These are phyloP conservation scores for Sphagnurus paluster DNA, from an alignment of 1,284 basidiomycete species.

Conservation along the genomic window DNA sequence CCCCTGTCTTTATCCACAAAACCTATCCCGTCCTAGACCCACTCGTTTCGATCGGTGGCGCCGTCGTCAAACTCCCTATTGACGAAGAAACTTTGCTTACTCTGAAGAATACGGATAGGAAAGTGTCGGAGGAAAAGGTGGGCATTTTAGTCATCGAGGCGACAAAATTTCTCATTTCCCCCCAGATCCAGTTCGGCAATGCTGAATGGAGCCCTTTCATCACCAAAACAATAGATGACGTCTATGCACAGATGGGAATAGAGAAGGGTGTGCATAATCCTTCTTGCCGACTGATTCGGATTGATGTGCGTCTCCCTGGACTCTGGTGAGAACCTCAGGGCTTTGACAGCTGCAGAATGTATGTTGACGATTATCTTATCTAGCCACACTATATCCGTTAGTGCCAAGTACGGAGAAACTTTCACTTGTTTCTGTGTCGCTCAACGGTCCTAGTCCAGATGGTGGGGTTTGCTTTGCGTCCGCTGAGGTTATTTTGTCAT, in stretches of 20 bases:
- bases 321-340: too few species aligned
- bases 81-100: not conserved
- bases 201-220: not conserved
- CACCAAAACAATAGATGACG: not conserved
- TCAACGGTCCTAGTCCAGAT: too few species aligned
- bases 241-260: not conserved
- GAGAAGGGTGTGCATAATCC: not conserved
- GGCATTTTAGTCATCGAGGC: too few species aligned
- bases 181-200: not conserved
- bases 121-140: not conserved
- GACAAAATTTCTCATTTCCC: not conserved
- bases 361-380: too few species aligned
- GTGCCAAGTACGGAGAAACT: not conserved
- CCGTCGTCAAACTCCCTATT: not conserved
- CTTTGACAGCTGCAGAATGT: too few species aligned
- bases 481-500: not conserved
- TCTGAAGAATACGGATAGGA: not conserved
- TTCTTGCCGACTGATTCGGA: not conserved
- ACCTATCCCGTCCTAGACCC: not conserved
- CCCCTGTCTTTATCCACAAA: not conserved
- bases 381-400: too few species aligned
- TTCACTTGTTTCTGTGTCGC: not conserved
- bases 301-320: not conserved
- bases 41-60: not conserved
- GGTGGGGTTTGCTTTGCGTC: not conserved